A percentile compares a stretch with the other conserved stretches of the same genome.
Evolutionary conservation across 2,329 filamentous ascomycete species (phyloP).

Genomic region (Aureobasidium sp.): DNA sequence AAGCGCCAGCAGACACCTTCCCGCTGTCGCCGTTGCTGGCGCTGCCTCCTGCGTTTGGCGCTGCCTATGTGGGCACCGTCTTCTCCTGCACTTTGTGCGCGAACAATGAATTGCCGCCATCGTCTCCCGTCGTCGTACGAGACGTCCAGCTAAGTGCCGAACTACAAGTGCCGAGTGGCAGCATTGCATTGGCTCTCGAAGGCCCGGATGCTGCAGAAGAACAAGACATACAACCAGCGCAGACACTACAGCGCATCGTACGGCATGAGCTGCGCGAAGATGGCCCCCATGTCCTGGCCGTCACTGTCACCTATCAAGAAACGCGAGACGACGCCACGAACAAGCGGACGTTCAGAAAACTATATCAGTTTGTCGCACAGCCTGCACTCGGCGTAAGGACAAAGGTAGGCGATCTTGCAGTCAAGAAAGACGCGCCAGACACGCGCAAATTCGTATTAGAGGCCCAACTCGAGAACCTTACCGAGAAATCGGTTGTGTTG

Average conservation of each 20-base stretch:
- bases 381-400: conserved; percentile 83
- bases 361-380: conserved; percentile 96
- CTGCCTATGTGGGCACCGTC: conserved; percentile 89
- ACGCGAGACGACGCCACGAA: conserved; percentile 43
- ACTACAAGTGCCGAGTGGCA: conserved; percentile 85
- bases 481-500: conserved; percentile 72
- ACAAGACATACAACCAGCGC: conserved; percentile 45
- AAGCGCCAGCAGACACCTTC: conserved; percentile 40
- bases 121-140: conserved; percentile 49
- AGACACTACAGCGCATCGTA: conserved; percentile 74
- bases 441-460: conserved; percentile 66
- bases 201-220: conserved; percentile 50
- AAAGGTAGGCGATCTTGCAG: conserved; percentile 62
- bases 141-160: conserved; percentile 81
- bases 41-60: conserved; percentile 84
- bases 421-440: conserved; percentile 36
- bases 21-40: conserved; percentile 61
- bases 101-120: conserved; percentile 66
- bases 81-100: conserved; percentile 92
- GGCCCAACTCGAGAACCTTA: conserved; percentile 91
- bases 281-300: conserved; percentile 85
- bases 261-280: conserved; percentile 88
- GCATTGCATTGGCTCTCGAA: conserved; percentile 48
- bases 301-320: conserved; percentile 92
- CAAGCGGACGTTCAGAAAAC: conserved; percentile 80